phyloP scores from a whole-genome alignment of 768 basidiomycete genomes.

The Panellus pusillus region DNA sequence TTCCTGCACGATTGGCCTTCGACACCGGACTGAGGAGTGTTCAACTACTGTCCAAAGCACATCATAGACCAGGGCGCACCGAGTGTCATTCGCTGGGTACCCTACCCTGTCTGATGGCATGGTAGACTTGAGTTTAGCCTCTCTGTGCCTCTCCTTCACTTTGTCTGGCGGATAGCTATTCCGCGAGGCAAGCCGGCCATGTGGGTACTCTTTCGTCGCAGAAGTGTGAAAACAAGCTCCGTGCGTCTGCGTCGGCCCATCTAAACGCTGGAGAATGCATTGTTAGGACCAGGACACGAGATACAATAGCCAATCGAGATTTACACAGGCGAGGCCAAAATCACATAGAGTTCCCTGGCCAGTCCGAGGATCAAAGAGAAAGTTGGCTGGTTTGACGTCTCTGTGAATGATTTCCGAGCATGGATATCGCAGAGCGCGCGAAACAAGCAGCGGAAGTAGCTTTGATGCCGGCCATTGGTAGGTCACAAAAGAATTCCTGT shows the following conservation, averaged over 20 bases:
- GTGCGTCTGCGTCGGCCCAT: slow-evolving; percentile 38
- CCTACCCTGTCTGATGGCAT: slow-evolving; percentile 71
- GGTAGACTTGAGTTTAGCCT: slow-evolving; percentile 54
- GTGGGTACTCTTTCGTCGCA: slow-evolving; percentile 59
- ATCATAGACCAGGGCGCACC: slow-evolving; percentile 40
- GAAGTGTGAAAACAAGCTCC: slow-evolving; percentile 80
- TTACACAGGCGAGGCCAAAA: slow-evolving; percentile 91
- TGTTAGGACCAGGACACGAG: background rate
- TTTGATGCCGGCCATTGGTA: slow-evolving; percentile 78
- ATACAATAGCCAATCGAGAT: slow-evolving; percentile 6
- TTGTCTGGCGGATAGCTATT: slow-evolving; percentile 47
- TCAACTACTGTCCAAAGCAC: background rate
- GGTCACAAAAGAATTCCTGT: slow-evolving; percentile 74
- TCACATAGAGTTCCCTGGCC: slow-evolving; percentile 88
- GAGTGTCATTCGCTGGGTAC: slow-evolving; percentile 70
- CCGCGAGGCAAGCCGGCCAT: slow-evolving; percentile 55
- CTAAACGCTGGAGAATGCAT: slow-evolving; percentile 50
- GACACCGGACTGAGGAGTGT: slow-evolving; percentile 59
- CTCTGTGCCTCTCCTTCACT: slow-evolving; percentile 59
- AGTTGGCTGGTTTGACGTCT: slow-evolving; percentile 98
- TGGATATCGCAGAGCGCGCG: slow-evolving; percentile 90
- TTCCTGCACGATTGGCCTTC: slow-evolving; percentile 96
- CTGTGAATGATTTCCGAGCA: slow-evolving; percentile 86
- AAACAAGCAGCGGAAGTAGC: slow-evolving; percentile 90
- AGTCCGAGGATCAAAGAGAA: slow-evolving; percentile 85